Percentiles rank a stretch among this genome's conserved stretches.
Evolutionary conservation across 1,284 basidiomycete species (phyloP).

Genomic region (Bondarzewia mesenterica): DNA sequence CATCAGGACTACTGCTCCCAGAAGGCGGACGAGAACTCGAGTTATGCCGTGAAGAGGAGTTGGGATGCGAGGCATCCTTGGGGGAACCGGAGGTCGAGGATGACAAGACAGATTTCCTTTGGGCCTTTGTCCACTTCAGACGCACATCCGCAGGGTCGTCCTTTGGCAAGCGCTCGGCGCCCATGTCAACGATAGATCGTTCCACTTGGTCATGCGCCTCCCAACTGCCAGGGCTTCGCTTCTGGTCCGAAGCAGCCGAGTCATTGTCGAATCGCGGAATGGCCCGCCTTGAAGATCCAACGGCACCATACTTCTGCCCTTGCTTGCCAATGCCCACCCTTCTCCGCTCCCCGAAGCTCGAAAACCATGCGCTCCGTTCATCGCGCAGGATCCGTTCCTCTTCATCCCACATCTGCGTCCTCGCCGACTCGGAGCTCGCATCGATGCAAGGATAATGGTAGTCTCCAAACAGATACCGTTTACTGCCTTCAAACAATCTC

Average conservation of each 20-base stretch:
- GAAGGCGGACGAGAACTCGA: not conserved
- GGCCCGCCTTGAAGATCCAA: constrained; percentile 6
- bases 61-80: not conserved
- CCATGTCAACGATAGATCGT: constrained; percentile 31
- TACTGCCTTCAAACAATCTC: constrained; percentile 61
- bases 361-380: constrained; percentile 61
- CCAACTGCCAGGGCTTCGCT: not conserved
- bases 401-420: constrained; percentile 59
- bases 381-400: constrained; percentile 63
- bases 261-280: not conserved
- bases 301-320: constrained; percentile 10
- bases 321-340: constrained; percentile 16
- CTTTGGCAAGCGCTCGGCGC: constrained; percentile 26
- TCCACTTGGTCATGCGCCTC: not conserved
- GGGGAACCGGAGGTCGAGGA: not conserved
- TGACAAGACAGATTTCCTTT: not conserved
- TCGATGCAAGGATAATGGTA: constrained; percentile 89
- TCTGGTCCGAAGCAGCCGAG: not conserved
- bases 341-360: constrained; percentile 44
- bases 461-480: constrained; percentile 82
- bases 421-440: constrained; percentile 68
- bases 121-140: constrained; percentile 38
- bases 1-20: constrained; percentile 18
- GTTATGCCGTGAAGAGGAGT: constrained; percentile 1
- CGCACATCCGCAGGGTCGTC: constrained; percentile 28